Evolutionary conservation across 345 rosid genomes (phyloP), one percentile per base, ranked within the genome.

Genomic region (Excoecaria agallocha): DNA sequence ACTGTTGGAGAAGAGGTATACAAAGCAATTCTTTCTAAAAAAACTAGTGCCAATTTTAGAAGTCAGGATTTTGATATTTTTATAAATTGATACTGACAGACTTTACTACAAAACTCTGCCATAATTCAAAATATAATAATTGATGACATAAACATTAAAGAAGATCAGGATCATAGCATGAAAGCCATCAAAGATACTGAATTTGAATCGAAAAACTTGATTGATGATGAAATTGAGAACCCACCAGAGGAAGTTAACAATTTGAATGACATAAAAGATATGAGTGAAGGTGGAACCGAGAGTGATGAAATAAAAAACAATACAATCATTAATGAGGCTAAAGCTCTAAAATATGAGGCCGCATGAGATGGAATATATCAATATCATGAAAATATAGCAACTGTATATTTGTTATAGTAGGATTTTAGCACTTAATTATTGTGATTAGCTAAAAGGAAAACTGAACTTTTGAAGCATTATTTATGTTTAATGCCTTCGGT

Each of bases 1-100:
- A 52, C 73, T 55, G 55, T 15, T 15, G 54, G 72, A 69, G 79
- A 37, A 77, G 63, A 77, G 87, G 86, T 84, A 78, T 79, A 13
- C 2, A 41, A 51, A 17, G 3, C 13, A 51, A 15, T 51, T 17
- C 55, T 15, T 51, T 13, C 55, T 51, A 10, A 5, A 17, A 17
- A 13, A 51, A 4, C 15, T 51, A 1, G 5, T 51, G 16, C 55
- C 19, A 12, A 10, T 30, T 59, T 25, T 13, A 59, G 5, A 10
- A 25, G 7, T 59, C n/a, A n/a, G 20, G 51, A 46, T 24, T 25
- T 57, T 69, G 58, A 54, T 35, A 38, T 41, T 25, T 54, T 71
- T 60, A 73, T 73, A 73, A 79, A 58, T 66, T 30, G 72, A 77
- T 68, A 68, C 56, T 78, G 75, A 51, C 66, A 78, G 64, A 54